A percentile compares a stretch with the other conserved stretches of the same genome.
phyloP scores from a whole-genome alignment of 2,329 filamentous ascomycete genomes.

The Calonectria pauciramosa region DNA sequence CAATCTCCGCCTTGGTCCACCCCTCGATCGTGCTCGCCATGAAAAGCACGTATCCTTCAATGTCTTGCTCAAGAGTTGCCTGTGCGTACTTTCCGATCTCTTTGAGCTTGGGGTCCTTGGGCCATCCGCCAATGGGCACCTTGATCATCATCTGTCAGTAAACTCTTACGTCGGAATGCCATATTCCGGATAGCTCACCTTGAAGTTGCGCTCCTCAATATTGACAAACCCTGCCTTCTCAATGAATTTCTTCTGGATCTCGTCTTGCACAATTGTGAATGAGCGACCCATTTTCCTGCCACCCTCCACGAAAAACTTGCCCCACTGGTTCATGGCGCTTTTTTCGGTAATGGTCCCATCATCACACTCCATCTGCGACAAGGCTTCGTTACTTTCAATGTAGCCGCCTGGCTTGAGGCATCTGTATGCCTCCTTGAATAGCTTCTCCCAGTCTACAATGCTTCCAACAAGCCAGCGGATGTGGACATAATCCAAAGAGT shows the following conservation, averaged over 20 bases:
- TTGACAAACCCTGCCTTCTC: constrained; percentile 28
- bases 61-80: constrained; percentile 36
- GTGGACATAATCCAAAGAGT: constrained; percentile 35
- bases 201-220: constrained; percentile 29
- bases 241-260: constrained; percentile 26
- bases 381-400: constrained; percentile 34
- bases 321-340: constrained; percentile 38
- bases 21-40: constrained; percentile 35
- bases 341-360: constrained; percentile 26
- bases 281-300: constrained; percentile 32
- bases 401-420: constrained; percentile 30
- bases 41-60: constrained; percentile 37
- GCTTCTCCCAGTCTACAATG: constrained; percentile 24
- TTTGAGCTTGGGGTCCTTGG: constrained; percentile 17
- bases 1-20: constrained; percentile 35
- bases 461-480: constrained; percentile 36
- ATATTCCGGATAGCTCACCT: not conserved
- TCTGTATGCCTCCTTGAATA: constrained; percentile 31
- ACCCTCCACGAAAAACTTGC: constrained; percentile 35
- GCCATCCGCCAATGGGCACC: constrained; percentile 36
- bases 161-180: rapidly evolving
- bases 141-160: not conserved
- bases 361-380: constrained; percentile 30
- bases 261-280: constrained; percentile 31
- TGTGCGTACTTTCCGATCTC: constrained; percentile 33